A percentile compares a stretch with the other conserved stretches of the same genome.
Conservation (phyloP, 129 eudicot genomes). For the carrot (Daucus carota) region DNA sequence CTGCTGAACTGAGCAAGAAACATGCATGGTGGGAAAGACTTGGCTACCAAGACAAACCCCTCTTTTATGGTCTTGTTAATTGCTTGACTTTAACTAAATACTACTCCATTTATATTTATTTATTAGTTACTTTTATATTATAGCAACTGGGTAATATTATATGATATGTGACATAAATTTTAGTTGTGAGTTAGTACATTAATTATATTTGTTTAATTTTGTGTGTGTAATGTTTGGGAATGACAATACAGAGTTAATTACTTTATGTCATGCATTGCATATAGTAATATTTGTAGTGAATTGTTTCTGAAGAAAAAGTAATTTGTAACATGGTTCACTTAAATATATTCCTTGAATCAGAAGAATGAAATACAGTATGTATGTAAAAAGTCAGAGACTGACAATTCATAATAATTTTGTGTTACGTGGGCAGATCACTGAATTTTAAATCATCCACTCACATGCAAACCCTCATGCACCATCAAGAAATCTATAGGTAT, state of each 20-base stretch:
- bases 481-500: neutral
- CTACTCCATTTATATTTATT: neutral
- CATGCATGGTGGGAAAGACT: conserved; percentile 16
- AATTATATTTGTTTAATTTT: neutral
- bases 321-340: neutral
- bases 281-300: neutral
- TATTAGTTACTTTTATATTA: neutral
- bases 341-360: neutral
- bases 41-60: neutral
- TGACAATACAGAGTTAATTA: neutral
- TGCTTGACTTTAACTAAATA: neutral
- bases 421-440: conserved; percentile 27
- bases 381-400: conserved; percentile 19
- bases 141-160: neutral
- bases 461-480: conserved; percentile 18
- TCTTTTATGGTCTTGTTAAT: conserved; percentile 4
- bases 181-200: neutral
- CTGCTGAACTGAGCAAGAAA: conserved; percentile 10
- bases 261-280: neutral
- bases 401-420: conserved; percentile 1
- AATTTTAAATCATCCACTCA: conserved; percentile 13
- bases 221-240: neutral
- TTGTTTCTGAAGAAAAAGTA: neutral
- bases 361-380: neutral
- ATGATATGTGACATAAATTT: neutral